Base-by-base conservation (phyloP, 2,329 filamentous ascomycete species). In the Ceratocystis albifundus region DNA sequence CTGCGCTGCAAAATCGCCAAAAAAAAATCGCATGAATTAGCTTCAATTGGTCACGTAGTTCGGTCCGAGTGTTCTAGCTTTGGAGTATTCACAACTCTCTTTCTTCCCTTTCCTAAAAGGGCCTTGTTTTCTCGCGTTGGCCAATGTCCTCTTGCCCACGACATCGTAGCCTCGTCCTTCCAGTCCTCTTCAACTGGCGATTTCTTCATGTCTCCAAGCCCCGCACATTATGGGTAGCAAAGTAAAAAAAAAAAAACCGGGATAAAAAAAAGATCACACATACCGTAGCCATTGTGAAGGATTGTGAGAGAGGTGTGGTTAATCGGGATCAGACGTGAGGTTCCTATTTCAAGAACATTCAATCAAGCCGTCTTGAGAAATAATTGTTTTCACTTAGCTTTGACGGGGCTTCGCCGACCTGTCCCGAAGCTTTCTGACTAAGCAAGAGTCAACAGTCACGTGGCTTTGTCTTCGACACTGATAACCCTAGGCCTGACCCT, bases 221-320 rank as follows among this genome's bases (percentile, higher is more conserved):
- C 28, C 30, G 15, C 30, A 28, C 12, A 22, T 3, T 12, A 30
- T n/a, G 50, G 55, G 25, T 15, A n/a, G 55, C 15, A 8, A 32
- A 59, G 17, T 55, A 55, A 25, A 25, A 25, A 48, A 32, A 59
- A 17, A 30, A 55, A 25, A 25, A 25, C 20, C 20, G 46, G 8
- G 17, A 17, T 12, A 15, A 28, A 25, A 53, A n/a, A 28, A 28
- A 53, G 17, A 59, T 36, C 30, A 20, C 61, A 86, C 84, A 82
- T 84, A 88, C 85, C 81, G 82, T 81, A 77, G 84, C 84, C 85
- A 87, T 87, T 81, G 80, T 86, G 80, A 78, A 74, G 75, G 74
- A 80, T 76, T 76, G 74, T 76, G 48, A 75, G 75, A 73, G 10
- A 41, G 74, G 75, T 76, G 73, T 76, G 72, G 73, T 74, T 76